Evolutionary conservation across 1,139 yeast species (phyloP).

Genomic region (Candida smagusa): DNA sequence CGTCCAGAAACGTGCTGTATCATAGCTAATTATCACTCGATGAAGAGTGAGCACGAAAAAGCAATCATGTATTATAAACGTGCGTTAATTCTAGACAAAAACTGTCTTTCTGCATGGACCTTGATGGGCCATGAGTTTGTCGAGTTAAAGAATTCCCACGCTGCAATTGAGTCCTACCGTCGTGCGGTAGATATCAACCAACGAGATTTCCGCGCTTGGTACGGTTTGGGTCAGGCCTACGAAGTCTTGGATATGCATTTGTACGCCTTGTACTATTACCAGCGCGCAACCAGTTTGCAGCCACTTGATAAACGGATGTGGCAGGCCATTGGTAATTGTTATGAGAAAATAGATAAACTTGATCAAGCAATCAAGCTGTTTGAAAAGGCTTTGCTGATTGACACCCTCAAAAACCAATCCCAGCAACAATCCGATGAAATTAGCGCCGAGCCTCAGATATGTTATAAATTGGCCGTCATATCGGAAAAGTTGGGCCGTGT

Average conservation of each 20-base stretch:
- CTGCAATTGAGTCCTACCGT: constrained; percentile 94
- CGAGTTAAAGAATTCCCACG: constrained; percentile 92
- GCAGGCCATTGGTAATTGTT: constrained; percentile 93
- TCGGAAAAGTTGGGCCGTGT: constrained; percentile 55
- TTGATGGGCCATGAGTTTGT: constrained; percentile 99
- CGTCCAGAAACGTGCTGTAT: constrained; percentile 95
- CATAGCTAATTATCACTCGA: constrained; percentile 87
- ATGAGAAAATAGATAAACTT: constrained; percentile 69
- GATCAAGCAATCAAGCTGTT: constrained; percentile 63
- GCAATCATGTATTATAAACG: constrained; percentile 91
- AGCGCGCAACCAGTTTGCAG: constrained; percentile 82
- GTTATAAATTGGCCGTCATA: constrained; percentile 67
- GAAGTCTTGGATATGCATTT: constrained; percentile 95
- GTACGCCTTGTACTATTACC: constrained; percentile 89
- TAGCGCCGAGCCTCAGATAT: constrained; percentile 46
- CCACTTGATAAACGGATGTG: constrained; percentile 94
- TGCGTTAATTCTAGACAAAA: constrained; percentile 77
- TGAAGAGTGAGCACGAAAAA: constrained; percentile 90
- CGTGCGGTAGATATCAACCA: constrained; percentile 88
- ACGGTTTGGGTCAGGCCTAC: constrained; percentile 96
- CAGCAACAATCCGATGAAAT: constrained; percentile 3
- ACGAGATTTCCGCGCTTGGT: constrained; percentile 96
- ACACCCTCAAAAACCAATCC: constrained; percentile 22
- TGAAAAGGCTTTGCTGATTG: constrained; percentile 51
- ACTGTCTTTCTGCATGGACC: constrained; percentile 93